Base-by-base conservation (phyloP, 228 moss, liverwort and hornwort species). In the Sphagnum fallax region DNA sequence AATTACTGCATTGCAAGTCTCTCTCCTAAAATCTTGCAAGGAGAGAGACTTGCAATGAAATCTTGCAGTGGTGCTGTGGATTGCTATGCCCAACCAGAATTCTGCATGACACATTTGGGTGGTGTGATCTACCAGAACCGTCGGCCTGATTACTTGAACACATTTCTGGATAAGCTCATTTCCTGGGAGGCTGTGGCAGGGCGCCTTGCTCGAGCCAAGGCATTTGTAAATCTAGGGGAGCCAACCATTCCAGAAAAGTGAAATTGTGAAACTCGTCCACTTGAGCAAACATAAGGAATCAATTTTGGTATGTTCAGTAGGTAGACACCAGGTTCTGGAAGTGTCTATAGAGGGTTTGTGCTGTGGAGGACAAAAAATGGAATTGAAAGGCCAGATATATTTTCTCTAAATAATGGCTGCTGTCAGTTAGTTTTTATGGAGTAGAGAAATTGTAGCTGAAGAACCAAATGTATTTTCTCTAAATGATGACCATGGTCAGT, bases 191-290 rank as follows among this genome's bases (percentile, higher is more conserved):
- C 78, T n/a, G 89, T 83, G 2, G 79, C 49, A 58, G 82, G 74
- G 14, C 90, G 92, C 4, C 98, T 98, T 52, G 70, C 49, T 0
- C 82, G 85, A 70, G 90, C 89, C 16, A 89, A 89, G 72, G 82
- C 82, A 5, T 89, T 89, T 63, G 81, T 94, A 50, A 98, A 98
- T 73, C 66, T 84, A 5, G 90, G 89, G 1, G 88, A 85, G 73
- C 92, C 94, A 2, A 72, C 74, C 68, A 93, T 93, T 75, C 92
- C 98, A 12, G 68, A 87, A 8, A 16, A 32, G 4, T 97, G 81
- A 83, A 69, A 1, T 32, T 32, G 32, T 32, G 32, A 32, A 32
- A 32, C 32, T 32, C 32, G 1, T 32, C 32, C 32, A 32, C 32
- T 32, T 32, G 32, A 32, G 32, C 32, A 32, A 32, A 32, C 32